phyloP scores from a whole-genome alignment of 495 filamentous ascomycete species.

The Xylaria cubensis region DNA sequence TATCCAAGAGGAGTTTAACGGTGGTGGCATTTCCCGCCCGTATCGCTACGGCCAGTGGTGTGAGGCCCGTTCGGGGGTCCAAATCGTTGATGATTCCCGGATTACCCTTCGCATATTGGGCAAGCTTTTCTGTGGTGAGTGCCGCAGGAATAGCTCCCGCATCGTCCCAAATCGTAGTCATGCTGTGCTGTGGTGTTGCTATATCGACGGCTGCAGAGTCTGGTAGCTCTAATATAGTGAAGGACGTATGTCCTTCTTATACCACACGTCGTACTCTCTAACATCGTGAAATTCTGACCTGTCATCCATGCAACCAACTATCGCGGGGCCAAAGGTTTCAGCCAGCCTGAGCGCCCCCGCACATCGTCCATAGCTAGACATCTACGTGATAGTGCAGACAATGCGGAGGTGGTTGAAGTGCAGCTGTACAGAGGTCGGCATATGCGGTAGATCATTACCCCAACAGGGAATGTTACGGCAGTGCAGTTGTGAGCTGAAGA shows the following conservation, averaged over 20 bases:
- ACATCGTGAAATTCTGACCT: background rate
- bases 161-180: conserved; percentile 28
- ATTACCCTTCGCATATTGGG: conserved; percentile 13
- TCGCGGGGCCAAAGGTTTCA: background rate
- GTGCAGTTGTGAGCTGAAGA: conserved; percentile 11
- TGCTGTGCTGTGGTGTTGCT: background rate
- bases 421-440: background rate
- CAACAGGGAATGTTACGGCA: background rate
- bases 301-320: background rate
- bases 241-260: background rate
- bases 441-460: background rate
- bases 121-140: conserved; percentile 21
- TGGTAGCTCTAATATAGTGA: background rate
- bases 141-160: conserved; percentile 24
- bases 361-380: background rate
- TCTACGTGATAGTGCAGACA: background rate
- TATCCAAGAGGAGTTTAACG: conserved; percentile 29
- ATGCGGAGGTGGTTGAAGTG: background rate
- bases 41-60: conserved; percentile 24
- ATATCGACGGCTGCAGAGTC: conserved; percentile 1
- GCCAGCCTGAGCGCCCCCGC: background rate
- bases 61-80: conserved; percentile 22
- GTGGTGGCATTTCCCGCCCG: conserved; percentile 22
- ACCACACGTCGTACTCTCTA: background rate
- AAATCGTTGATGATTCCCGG: conserved; percentile 18